phyloP scores from a whole-genome alignment of 1,284 basidiomycete species.

The Ganoderma sp. region DNA sequence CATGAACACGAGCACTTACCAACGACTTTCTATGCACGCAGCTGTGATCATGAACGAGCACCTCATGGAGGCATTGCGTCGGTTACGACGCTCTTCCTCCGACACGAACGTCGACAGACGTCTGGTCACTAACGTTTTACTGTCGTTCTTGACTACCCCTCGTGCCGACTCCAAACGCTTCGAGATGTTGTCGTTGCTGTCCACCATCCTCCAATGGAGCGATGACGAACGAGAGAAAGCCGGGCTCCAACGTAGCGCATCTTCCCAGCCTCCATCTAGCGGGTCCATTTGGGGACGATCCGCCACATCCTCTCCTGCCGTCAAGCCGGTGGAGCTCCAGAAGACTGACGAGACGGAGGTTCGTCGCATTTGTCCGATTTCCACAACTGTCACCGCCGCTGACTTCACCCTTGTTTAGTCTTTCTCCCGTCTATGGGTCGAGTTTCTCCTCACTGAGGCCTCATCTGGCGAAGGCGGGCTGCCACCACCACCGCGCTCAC shows the following conservation, averaged over 20 bases:
- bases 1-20: no score
- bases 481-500: constrained; percentile 43
- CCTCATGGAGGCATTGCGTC: constrained; percentile 94
- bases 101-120: constrained; percentile 92
- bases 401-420: constrained; percentile 37
- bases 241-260: constrained; percentile 72
- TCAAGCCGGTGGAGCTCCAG: constrained; percentile 61
- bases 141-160: constrained; percentile 92
- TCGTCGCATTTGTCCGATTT: constrained; percentile 22
- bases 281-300: constrained; percentile 62
- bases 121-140: constrained; percentile 92
- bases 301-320: constrained; percentile 50
- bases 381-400: neutral
- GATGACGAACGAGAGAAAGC: constrained; percentile 91
- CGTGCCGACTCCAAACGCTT: constrained; percentile 94
- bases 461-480: constrained; percentile 54
- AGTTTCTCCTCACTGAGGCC: constrained; percentile 92
- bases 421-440: constrained; percentile 94
- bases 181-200: constrained; percentile 92
- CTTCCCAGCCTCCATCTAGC: constrained; percentile 36
- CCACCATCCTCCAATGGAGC: constrained; percentile 89
- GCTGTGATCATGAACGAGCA: constrained; percentile 98
- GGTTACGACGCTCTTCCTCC: constrained; percentile 84
- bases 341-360: constrained; percentile 83
- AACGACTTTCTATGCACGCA: constrained; percentile 39